Percentiles rank a stretch among this genome's conserved stretches.
Evolutionary conservation across 83 land plant genomes (phyloP).

Genomic region (Picea mariana): DNA sequence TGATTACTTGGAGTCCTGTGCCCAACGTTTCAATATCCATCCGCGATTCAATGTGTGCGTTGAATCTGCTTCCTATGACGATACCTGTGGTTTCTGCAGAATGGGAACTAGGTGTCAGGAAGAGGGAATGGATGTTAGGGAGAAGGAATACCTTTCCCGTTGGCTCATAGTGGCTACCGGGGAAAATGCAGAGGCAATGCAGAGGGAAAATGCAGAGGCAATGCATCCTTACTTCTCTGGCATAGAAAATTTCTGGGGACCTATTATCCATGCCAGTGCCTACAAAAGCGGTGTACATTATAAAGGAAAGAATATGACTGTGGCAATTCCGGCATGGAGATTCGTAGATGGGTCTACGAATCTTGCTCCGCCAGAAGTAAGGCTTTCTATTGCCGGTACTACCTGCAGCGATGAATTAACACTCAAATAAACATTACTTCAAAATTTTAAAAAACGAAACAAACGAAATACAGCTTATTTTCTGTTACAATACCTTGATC

Average conservation of each 20-base stretch:
- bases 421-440: no score
- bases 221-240: slow-evolving; percentile 30
- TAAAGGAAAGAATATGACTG: neutral
- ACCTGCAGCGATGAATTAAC: slow-evolving; percentile 38
- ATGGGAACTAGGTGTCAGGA: neutral
- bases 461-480: no score
- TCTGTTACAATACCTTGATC: no score
- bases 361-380: slow-evolving; percentile 39
- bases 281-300: slow-evolving; percentile 11
- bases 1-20: slow-evolving; percentile 34
- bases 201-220: slow-evolving; percentile 32
- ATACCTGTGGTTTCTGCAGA: slow-evolving; percentile 28
- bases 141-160: slow-evolving; percentile 13
- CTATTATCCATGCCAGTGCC: slow-evolving; percentile 23
- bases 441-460: no score
- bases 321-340: slow-evolving; percentile 6
- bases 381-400: slow-evolving; percentile 43
- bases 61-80: slow-evolving; percentile 30
- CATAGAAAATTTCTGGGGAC: slow-evolving; percentile 18
- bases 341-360: slow-evolving; percentile 56
- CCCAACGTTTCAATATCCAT: slow-evolving; percentile 22
- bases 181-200: no score
- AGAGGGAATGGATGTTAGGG: neutral
- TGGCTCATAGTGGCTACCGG: slow-evolving; percentile 49
- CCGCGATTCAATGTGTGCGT: slow-evolving; percentile 32